These are phyloP conservation scores for Debaryomyces prosopidis DNA, from an alignment of 805 yeast genomes.

Conservation along the genomic window DNA sequence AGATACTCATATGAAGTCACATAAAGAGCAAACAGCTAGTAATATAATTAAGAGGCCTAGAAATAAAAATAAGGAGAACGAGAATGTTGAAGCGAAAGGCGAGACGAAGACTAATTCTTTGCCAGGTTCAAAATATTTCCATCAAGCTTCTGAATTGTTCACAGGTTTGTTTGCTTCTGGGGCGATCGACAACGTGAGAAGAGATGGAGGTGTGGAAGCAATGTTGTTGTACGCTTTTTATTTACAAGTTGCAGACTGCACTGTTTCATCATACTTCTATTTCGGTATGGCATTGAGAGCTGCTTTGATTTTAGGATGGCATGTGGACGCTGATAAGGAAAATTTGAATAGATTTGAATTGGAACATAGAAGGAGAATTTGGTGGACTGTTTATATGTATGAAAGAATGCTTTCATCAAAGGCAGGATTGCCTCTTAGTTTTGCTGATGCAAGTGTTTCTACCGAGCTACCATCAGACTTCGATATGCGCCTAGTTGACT, in stretches of 20 bases:
- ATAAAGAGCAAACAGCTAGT: constrained; percentile 17
- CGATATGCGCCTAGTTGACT: constrained; percentile 50
- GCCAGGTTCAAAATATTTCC: constrained; percentile 79
- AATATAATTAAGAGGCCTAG: constrained; percentile 7
- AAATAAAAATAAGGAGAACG: constrained; percentile 9
- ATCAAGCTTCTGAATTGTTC: constrained; percentile 76
- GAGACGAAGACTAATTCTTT: constrained; percentile 41
- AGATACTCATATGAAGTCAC: constrained; percentile 52
- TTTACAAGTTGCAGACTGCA: constrained; percentile 81
- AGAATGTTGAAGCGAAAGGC: constrained; percentile 14
- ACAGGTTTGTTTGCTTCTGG: constrained; percentile 78
- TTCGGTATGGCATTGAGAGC: constrained; percentile 76
- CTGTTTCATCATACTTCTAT: constrained; percentile 77
- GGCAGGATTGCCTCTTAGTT: constrained; percentile 76
- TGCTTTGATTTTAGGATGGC: constrained; percentile 73
- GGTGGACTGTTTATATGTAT: constrained; percentile 54
- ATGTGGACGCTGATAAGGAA: constrained; percentile 77
- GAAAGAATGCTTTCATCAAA: constrained; percentile 78
- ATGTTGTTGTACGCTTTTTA: constrained; percentile 74
- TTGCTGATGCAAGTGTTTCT: constrained; percentile 80
- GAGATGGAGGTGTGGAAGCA: constrained; percentile 80
- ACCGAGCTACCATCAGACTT: constrained; percentile 75
- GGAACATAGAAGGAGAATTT: constrained; percentile 50
- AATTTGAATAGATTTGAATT: constrained; percentile 50
- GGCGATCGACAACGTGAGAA: constrained; percentile 74